These are phyloP conservation scores for Fusarium hostae DNA, from an alignment of 2,329 filamentous ascomycete species.

Conservation along the genomic window DNA sequence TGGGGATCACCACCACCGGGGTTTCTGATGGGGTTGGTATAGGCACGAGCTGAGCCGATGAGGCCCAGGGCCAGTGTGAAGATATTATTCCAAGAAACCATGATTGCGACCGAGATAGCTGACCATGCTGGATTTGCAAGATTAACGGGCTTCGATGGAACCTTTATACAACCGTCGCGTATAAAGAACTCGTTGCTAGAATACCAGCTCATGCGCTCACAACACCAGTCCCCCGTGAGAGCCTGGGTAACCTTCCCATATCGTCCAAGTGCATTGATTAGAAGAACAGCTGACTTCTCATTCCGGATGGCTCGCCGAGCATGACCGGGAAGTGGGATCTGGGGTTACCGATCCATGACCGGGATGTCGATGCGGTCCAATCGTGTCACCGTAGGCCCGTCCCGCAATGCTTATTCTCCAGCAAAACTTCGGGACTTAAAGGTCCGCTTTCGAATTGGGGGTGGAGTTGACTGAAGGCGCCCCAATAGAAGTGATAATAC, in stretches of 20 bases:
- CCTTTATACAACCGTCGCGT: not conserved
- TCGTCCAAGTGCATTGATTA: not conserved
- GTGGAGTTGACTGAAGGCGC: conserved; percentile 9
- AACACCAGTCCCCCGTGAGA: not conserved
- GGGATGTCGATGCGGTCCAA: conserved; percentile 25
- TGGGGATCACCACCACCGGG: conserved; percentile 64
- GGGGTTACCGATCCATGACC: conserved; percentile 1
- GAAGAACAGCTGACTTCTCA: not conserved
- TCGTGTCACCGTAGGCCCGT: not conserved
- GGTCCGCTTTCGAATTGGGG: conserved; percentile 1
- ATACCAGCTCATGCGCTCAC: not conserved
- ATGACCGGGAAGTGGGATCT: not conserved
- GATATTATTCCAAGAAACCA: conserved; percentile 31
- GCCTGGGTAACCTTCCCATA: not conserved
- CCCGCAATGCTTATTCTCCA: not conserved
- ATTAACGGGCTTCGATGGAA: not conserved
- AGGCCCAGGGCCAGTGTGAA: conserved; percentile 24
- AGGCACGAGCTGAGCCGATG: conserved; percentile 46
- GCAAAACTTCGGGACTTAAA: not conserved
- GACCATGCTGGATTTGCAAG: not conserved
- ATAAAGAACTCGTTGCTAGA: rapidly evolving
- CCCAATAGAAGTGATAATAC: conserved; percentile 9
- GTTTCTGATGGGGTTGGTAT: conserved; percentile 63
- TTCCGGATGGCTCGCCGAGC: not conserved
- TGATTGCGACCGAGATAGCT: not conserved